Conservation (phyloP, 225 moss, liverwort and hornwort genomes). For the Marchantia polymorpha region DNA sequence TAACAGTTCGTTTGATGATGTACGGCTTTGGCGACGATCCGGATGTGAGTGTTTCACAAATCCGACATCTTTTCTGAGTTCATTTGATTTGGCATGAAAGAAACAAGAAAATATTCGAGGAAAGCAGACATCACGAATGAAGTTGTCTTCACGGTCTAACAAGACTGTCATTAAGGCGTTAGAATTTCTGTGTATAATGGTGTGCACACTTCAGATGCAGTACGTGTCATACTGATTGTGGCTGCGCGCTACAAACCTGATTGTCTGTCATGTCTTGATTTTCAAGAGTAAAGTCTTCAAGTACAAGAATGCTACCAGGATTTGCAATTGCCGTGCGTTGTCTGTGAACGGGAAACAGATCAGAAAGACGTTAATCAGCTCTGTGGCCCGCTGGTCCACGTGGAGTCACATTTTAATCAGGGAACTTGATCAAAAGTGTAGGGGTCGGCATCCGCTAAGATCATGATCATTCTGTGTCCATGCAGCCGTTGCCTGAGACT, state of each 20-base stretch:
- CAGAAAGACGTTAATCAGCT: neutral
- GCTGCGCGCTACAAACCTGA: neutral
- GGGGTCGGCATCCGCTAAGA: neutral
- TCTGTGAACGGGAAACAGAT: neutral
- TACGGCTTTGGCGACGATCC: slow-evolving; percentile 95
- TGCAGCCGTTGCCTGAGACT: slow-evolving; percentile 76
- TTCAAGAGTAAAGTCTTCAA: neutral
- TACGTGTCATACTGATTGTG: neutral
- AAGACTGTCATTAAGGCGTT: no score
- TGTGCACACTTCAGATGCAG: neutral
- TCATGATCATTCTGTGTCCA: neutral
- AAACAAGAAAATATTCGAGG: neutral
- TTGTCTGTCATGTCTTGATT: neutral
- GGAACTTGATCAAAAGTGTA: neutral
- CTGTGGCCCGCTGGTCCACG: neutral
- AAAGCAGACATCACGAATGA: neutral
- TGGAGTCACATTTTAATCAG: neutral
- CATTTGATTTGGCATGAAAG: no score
- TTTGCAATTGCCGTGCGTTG: neutral
- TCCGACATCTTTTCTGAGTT: neutral
- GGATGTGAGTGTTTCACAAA: slow-evolving; percentile 33
- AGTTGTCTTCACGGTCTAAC: neutral
- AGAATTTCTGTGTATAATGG: no score
- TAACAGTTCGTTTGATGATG: slow-evolving; percentile 76
- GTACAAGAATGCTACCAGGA: neutral